Percentiles rank a stretch among this genome's conserved stretches.
These are phyloP conservation scores for Hypoxylon fuscum DNA, from an alignment of 495 filamentous ascomycete genomes.

Conservation along the genomic window DNA sequence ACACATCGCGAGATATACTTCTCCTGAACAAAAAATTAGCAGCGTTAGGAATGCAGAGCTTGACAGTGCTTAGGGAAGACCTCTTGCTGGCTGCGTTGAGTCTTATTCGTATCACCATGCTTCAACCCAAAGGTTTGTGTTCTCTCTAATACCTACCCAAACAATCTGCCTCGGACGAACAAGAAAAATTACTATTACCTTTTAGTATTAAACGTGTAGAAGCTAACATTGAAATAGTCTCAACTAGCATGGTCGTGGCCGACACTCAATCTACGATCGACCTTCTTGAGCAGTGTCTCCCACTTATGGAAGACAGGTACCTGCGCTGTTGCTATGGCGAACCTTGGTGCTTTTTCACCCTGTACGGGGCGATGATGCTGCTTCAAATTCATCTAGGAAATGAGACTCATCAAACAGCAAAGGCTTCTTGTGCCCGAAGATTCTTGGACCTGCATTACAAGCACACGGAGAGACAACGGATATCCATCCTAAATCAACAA, in stretches of 20 bases:
- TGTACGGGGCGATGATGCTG: slow-evolving; percentile 54
- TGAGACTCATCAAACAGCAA: slow-evolving; percentile 52
- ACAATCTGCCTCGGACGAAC: too few species aligned
- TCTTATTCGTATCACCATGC: slow-evolving; percentile 53
- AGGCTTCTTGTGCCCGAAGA: slow-evolving; percentile 48
- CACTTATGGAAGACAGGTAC: slow-evolving; percentile 57
- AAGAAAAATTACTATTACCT: background rate
- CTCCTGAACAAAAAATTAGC: slow-evolving; percentile 52
- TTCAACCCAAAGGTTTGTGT: slow-evolving; percentile 48
- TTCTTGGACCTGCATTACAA: slow-evolving; percentile 54
- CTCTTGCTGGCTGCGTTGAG: slow-evolving; percentile 53
- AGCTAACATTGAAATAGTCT: slow-evolving; percentile 27
- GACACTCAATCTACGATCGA: slow-evolving; percentile 55
- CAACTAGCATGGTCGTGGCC: slow-evolving; percentile 55
- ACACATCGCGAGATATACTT: slow-evolving; percentile 56
- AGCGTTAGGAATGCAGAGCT: slow-evolving; percentile 52
- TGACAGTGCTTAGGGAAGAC: slow-evolving; percentile 54
- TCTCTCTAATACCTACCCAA: background rate
- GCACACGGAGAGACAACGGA: slow-evolving; percentile 16
- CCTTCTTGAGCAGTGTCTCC: slow-evolving; percentile 53
- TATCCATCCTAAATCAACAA: slow-evolving; percentile 2
- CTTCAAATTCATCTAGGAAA: slow-evolving; percentile 51
- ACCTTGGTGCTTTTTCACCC: slow-evolving; percentile 56
- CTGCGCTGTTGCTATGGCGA: slow-evolving; percentile 56
- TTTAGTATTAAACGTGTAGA: background rate